phyloP scores from a whole-genome alignment of 495 filamentous ascomycete species.

The Zalerion maritima region DNA sequence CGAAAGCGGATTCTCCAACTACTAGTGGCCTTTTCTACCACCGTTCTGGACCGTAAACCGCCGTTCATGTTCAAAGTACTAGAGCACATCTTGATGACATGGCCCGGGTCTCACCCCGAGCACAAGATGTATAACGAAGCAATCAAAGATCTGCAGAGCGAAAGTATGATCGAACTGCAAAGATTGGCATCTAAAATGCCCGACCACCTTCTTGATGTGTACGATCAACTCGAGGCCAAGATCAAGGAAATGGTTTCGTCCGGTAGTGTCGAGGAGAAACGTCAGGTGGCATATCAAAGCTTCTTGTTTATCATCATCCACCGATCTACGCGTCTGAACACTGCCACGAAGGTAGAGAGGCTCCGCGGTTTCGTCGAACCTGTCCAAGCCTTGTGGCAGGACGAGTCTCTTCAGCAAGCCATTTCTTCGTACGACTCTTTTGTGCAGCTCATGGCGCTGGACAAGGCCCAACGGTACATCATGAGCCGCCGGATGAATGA shows the following conservation, averaged over 20 bases:
- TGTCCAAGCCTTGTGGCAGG: constrained; percentile 67
- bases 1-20: constrained; percentile 72
- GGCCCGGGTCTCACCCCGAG: constrained; percentile 50
- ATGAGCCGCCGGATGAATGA: constrained; percentile 55
- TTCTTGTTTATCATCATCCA: constrained; percentile 91
- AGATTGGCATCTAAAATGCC: constrained; percentile 81
- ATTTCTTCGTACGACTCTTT: constrained; percentile 67
- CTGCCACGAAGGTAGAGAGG: constrained; percentile 43
- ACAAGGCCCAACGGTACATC: constrained; percentile 68
- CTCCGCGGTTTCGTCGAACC: constrained; percentile 63
- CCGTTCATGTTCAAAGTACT: constrained; percentile 74
- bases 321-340: constrained; percentile 62
- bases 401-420: constrained; percentile 48
- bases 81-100: constrained; percentile 75
- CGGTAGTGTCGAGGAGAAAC: constrained; percentile 60
- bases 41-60: constrained; percentile 60
- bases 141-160: constrained; percentile 71
- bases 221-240: constrained; percentile 69
- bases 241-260: constrained; percentile 66
- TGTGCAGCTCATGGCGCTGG: constrained; percentile 62
- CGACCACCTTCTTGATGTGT: constrained; percentile 74
- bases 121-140: constrained; percentile 70
- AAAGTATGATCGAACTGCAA: constrained; percentile 75
- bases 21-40: constrained; percentile 71
- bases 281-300: constrained; percentile 48